Evolutionary conservation across 2,329 filamentous ascomycete genomes (phyloP), one percentile per base, ranked within the genome.

Genomic region (Fusarium brevicatenulatum): DNA sequence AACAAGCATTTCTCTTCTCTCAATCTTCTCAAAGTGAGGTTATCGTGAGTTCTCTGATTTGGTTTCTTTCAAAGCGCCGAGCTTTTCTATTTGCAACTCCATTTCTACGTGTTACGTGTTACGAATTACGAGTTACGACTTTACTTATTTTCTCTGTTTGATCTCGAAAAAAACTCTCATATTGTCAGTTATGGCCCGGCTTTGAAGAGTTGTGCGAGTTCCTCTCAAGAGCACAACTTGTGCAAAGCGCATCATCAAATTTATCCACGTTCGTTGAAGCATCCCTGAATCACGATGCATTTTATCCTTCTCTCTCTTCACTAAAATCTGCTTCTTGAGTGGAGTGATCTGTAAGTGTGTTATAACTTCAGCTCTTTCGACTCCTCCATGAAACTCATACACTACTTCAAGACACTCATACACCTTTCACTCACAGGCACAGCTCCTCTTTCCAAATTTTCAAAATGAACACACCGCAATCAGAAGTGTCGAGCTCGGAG

Each of bases 201-300:
- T 18, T 19, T 19, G 12, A 25, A 40, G 30, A 43, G 23, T 32
- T 16, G 40, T 36, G 21, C 18, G 52, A 54, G 34, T 49, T 49
- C 25, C 23, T 55, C 36, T 23, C 28, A 2, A n/a, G 16, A 28
- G 49, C 21, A 5, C 52, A 34, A 23, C 37, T 37, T 43, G 21
- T n/a, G 12, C 37, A 30, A 19, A 30, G 9, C 5, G 9, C 23
- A 16, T 12, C 18, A 23, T 37, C 15, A 30, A 4, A 16, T 12
- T 37, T 23, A 28, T 44, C 16, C 36, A 18, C 16, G 12, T 21
- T n/a, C 9, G 9, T 10, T 3, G 2, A 36, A 9, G 18, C 23
- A 30, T 32, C 19, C 37, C 25, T 65, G 66, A 69, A 54, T 69
- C 66, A 69, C 46, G 15, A 69, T 69, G 44, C 5, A 6, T 13